These are phyloP conservation scores for Aspergillus udagawae DNA, from an alignment of 2,329 filamentous ascomycete genomes.

Conservation along the genomic window DNA sequence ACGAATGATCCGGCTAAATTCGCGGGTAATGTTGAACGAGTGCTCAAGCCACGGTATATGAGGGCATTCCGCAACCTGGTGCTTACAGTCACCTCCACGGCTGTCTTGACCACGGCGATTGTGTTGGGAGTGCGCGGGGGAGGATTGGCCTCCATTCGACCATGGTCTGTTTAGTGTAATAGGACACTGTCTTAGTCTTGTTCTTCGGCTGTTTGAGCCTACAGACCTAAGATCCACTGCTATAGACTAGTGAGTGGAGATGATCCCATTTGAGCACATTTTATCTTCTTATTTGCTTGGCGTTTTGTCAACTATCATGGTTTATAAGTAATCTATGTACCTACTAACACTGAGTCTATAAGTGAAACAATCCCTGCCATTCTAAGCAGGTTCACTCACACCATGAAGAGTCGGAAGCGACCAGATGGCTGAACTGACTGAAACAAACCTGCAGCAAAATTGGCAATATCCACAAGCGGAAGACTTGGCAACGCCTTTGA, in stretches of 20 bases:
- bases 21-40: not conserved
- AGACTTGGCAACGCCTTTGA: slow-evolving; percentile 2
- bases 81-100: not conserved
- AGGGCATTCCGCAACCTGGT: not conserved
- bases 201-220: not conserved
- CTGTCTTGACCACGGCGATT: not conserved
- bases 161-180: no score
- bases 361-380: no score
- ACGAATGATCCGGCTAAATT: not conserved
- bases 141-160: not conserved
- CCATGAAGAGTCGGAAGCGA: no score
- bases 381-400: no score
- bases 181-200: no score
- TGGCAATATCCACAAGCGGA: not conserved
- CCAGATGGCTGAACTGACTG: no score
- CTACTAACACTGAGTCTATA: no score
- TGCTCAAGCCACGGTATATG: not conserved
- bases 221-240: no score
- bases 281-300: not conserved
- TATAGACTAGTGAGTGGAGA: not conserved
- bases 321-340: no score
- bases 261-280: not conserved
- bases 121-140: not conserved
- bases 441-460: not conserved
- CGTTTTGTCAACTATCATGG: no score